Conservation (phyloP, 1,284 basidiomycete species). For the Chalciporus sp. region DNA sequence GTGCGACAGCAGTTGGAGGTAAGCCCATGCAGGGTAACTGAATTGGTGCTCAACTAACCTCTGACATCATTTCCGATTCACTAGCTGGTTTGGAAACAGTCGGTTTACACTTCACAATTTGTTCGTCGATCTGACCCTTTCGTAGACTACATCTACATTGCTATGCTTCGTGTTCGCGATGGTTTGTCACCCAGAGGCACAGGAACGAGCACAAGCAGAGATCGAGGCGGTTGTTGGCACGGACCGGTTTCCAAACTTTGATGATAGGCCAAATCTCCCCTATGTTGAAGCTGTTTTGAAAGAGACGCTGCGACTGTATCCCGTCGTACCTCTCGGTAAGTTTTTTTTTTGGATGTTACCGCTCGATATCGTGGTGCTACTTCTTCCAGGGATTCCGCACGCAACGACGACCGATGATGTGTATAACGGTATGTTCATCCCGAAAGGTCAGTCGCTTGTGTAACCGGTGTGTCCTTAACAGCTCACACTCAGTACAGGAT, state of each 20-base stretch:
- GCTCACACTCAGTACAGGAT: constrained; percentile 16
- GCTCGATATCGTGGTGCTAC: neutral
- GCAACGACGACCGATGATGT: constrained; percentile 42
- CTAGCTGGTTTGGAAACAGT: constrained; percentile 28
- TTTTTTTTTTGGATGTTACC: neutral
- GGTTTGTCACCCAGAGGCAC: constrained; percentile 48
- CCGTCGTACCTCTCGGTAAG: constrained; percentile 37
- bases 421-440: constrained; percentile 44
- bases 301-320: constrained; percentile 40
- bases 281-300: constrained; percentile 1
- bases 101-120: neutral
- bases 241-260: neutral
- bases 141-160: constrained; percentile 46
- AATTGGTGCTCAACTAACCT: neutral
- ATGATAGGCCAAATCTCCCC: neutral
- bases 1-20: constrained; percentile 28
- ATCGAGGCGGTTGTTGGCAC: neutral
- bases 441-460: constrained; percentile 34
- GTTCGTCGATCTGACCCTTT: neutral
- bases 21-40: neutral
- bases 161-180: constrained; percentile 51
- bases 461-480: neutral
- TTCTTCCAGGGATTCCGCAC: constrained; percentile 43
- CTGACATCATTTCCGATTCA: neutral
- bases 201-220: constrained; percentile 20